Percentiles rank a stretch among this genome's conserved stretches.
Conservation (phyloP, 2,329 filamentous ascomycete species). For the Fusarium drepaniforme region DNA sequence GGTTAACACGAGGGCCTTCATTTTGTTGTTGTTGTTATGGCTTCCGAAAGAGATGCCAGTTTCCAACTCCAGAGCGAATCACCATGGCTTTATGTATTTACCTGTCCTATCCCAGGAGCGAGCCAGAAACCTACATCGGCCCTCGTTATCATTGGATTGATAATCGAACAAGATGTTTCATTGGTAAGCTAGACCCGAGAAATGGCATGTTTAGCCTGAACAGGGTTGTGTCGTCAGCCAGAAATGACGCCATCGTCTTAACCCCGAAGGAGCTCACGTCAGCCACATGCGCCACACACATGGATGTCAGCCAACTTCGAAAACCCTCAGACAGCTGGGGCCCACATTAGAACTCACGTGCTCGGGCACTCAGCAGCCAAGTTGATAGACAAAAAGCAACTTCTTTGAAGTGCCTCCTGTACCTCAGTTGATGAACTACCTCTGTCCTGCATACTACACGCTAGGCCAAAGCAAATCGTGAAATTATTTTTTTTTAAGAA, state of each 20-base stretch:
- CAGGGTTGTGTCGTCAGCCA: not conserved
- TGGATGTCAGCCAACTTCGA: not conserved
- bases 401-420: not conserved
- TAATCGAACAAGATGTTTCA: not conserved
- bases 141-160: not conserved
- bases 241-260: not conserved
- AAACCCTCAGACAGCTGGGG: not conserved
- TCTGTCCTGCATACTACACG: no score
- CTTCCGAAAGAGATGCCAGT: not conserved
- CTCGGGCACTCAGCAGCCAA: not conserved
- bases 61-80: not conserved
- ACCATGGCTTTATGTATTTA: not conserved
- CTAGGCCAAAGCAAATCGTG: no score
- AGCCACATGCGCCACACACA: not conserved
- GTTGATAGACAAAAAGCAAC: not conserved
- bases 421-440: not conserved
- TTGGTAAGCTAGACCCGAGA: not conserved
- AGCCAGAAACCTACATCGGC: not conserved
- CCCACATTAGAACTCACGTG: not conserved
- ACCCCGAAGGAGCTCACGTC: not conserved
- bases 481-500: no score
- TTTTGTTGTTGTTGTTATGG: not conserved
- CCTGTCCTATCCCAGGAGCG: not conserved
- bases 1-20: constrained; percentile 43
- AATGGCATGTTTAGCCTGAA: not conserved